Percentiles rank a stretch among this genome's conserved stretches.
phyloP scores from a whole-genome alignment of 495 filamentous ascomycete genomes.

The Penicillium pulvis region DNA sequence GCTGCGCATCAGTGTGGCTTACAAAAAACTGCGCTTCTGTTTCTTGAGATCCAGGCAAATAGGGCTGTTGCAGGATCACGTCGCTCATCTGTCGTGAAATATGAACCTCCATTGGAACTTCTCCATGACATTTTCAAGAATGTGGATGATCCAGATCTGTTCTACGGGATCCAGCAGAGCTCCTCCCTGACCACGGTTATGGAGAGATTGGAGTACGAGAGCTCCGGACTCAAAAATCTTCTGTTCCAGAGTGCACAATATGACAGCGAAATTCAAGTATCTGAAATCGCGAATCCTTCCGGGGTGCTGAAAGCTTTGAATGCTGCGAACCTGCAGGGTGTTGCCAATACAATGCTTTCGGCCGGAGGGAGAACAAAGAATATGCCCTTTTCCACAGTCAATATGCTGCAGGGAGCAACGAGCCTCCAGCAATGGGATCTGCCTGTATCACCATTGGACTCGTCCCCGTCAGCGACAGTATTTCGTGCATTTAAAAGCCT shows the following conservation, averaged over 20 bases:
- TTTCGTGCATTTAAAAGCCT: constrained; percentile 81
- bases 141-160: constrained; percentile 93
- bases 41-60: constrained; percentile 71
- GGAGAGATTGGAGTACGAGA: constrained; percentile 86
- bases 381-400: constrained; percentile 54
- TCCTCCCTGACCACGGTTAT: constrained; percentile 75
- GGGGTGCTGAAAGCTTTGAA: constrained; percentile 48
- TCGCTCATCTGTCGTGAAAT: constrained; percentile 63
- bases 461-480: constrained; percentile 64
- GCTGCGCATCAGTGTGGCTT: constrained; percentile 83
- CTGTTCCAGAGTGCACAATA: constrained; percentile 90
- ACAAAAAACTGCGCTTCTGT: constrained; percentile 82
- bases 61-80: constrained; percentile 58
- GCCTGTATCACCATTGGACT: constrained; percentile 63
- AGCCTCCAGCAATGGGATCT: constrained; percentile 94
- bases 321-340: constrained; percentile 49
- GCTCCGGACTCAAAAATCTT: constrained; percentile 82
- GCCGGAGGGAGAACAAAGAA: constrained; percentile 30
- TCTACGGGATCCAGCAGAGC: constrained; percentile 86
- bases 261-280: constrained; percentile 73
- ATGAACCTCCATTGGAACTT: constrained; percentile 62
- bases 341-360: constrained; percentile 48
- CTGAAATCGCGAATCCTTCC: constrained; percentile 48
- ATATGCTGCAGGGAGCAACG: constrained; percentile 77
- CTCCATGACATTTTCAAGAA: constrained; percentile 82